Evolutionary conservation across 305 asterid species (phyloP), one percentile per base, ranked within the genome.

Genomic region (Fraxinus floribunda): DNA sequence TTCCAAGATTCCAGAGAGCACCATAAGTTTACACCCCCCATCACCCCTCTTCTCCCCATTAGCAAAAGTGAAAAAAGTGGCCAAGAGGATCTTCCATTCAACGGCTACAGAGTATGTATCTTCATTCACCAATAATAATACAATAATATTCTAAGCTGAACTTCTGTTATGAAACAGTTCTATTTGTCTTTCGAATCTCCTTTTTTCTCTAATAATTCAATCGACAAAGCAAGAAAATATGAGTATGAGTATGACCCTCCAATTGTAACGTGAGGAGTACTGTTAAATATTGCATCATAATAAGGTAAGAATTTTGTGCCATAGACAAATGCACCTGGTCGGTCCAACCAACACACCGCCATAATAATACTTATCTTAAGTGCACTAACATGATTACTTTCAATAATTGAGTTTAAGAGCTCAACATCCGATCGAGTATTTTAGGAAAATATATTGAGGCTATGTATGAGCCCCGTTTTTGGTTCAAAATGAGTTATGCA

Each of bases 151-250:
- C 74, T 11, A 68, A 26, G 13, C 74, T 68, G 9, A 24, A 68
- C 15, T 29, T 7, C 75, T 68, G 20, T 30, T 29, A 4, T 68
- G 15, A 0, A 10, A 68, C 75, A 68, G 75, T 29, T 68, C 75
- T 29, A 68, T 68, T 29, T 68, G 75, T 68, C 75, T 68, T 68
- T 26, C 38, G 75, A 68, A 68, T 68, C 75, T 66, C 36, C 74
- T 10, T 66, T 66, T 64, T 20, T 6, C 7, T 38, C 71, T 64
- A 64, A 64, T 64, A 24, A 64, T 64, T 64, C 34, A 24, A 26
- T 24, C 34, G 9, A 24, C 34, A 64, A 9, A 64, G 72, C 16
- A 64, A 7, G 72, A 29, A 24, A 64, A 38, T 3, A 24, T 15
- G 60, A 46, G 60, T 3, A 24, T 15, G 20, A 13, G 60, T 44